Percentiles rank a stretch among this genome's conserved stretches.
Conservation (phyloP, 2,329 filamentous ascomycete genomes). For the Bipolaris zeicola region DNA sequence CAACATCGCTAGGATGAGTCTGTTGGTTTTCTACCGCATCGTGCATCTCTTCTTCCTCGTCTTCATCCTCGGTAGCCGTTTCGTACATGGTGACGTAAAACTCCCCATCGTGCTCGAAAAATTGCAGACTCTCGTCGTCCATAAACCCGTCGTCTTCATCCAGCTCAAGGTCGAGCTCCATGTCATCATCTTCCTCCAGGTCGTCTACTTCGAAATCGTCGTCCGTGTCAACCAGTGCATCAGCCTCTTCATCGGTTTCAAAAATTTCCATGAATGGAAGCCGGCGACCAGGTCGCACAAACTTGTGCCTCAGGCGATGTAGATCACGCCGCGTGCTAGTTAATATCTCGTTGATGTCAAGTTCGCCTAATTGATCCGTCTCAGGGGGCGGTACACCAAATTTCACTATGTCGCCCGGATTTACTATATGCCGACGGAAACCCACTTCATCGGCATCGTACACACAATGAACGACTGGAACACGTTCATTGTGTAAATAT, state of each 20-base stretch:
- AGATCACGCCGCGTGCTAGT: conserved; percentile 17
- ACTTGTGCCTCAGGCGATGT: conserved; percentile 13
- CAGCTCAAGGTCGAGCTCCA: conserved; percentile 19
- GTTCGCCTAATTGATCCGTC: conserved; percentile 30
- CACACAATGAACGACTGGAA: conserved; percentile 31
- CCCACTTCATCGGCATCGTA: conserved; percentile 55
- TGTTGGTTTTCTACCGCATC: conserved; percentile 6
- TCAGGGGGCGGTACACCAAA: conserved; percentile 18
- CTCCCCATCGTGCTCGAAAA: conserved; percentile 16
- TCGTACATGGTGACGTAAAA: conserved; percentile 15
- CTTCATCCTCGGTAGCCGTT: conserved; percentile 5
- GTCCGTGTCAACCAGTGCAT: background rate
- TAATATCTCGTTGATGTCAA: conserved; percentile 23
- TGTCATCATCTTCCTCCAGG: conserved; percentile 15
- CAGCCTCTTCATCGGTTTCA: conserved; percentile 4
- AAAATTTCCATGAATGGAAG: conserved; percentile 1
- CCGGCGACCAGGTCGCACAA: conserved; percentile 7
- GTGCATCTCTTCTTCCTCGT: conserved; percentile 8
- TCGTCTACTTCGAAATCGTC: conserved; percentile 8
- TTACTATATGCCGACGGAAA: conserved; percentile 30
- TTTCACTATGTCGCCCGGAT: background rate
- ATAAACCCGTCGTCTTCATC: conserved; percentile 23
- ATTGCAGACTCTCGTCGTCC: conserved; percentile 9
- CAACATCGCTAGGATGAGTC: conserved; percentile 1
- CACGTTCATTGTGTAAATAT: conserved; percentile 37